Conservation (phyloP, 495 filamentous ascomycete genomes). For the Daldinia vernicosa region DNA sequence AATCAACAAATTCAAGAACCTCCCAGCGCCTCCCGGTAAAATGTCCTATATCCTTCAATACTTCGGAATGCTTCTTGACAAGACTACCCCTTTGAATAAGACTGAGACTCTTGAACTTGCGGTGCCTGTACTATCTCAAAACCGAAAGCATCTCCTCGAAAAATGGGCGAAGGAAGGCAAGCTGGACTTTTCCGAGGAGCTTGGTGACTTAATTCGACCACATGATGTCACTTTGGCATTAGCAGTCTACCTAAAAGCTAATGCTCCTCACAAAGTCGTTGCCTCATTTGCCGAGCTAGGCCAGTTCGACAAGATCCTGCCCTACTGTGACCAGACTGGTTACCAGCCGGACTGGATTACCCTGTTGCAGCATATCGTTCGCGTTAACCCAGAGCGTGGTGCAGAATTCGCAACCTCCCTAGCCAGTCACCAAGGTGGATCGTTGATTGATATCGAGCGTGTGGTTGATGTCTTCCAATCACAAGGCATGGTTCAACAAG, state of each 20-base stretch:
- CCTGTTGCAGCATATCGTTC: constrained; percentile 90
- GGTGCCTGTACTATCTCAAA: constrained; percentile 88
- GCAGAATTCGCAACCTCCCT: constrained; percentile 91
- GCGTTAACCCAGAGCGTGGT: constrained; percentile 92
- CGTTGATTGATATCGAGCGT: constrained; percentile 90
- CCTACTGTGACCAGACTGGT: constrained; percentile 81
- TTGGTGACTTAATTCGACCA: constrained; percentile 90
- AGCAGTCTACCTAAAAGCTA: constrained; percentile 85
- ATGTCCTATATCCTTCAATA: constrained; percentile 96
- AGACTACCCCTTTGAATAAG: constrained; percentile 83
- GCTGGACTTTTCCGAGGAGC: constrained; percentile 91
- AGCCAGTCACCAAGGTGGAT: constrained; percentile 83
- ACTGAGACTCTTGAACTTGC: constrained; percentile 95
- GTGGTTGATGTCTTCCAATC: constrained; percentile 97
- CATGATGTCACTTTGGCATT: constrained; percentile 90
- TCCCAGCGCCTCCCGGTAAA: constrained; percentile 76
- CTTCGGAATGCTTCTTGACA: constrained; percentile 96
- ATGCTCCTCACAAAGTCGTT: constrained; percentile 89
- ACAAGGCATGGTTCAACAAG: constrained; percentile 96
- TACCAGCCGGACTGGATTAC: constrained; percentile 93
- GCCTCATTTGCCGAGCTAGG: constrained; percentile 94
- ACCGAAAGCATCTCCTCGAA: constrained; percentile 92
- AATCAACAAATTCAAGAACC: constrained; percentile 91
- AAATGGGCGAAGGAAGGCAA: constrained; percentile 98
- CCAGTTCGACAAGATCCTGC: constrained; percentile 93